Evolutionary conservation across 2,329 filamentous ascomycete species (phyloP), one percentile per base, ranked within the genome.

Genomic region (Cladophialophora exuberans): DNA sequence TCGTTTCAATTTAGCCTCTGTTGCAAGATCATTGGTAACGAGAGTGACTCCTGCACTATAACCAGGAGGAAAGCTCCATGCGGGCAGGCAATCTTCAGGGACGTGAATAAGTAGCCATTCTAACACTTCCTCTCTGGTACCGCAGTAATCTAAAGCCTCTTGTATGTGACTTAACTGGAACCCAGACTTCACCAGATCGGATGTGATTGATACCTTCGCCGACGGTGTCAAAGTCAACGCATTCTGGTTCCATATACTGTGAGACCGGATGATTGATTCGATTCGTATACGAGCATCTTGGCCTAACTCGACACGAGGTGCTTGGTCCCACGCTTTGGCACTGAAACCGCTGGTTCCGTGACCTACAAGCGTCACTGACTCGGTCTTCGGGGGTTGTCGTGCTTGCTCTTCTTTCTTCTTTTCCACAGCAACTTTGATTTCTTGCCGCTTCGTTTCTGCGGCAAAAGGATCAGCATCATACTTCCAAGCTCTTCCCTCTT

Each of bases 21-120:
- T 83, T 68, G 85, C 89, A 57, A 97, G 71, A 68, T 97, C 88
- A 5, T 86, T 88, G 46, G 88, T 88, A 1, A 86, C 93, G 61
- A 99, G 86, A 39, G 87, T 90, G 22, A 97, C 86, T 18, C 94
- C 94, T 23, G 92, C 93, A 9, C 89, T 86, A 70, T 99, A 99
- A 58, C 86, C 89, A 72, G 95, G 92, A 0, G 94, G 94, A 36
- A 99, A 76, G 64, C 90, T 90, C 91, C 93, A 97, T 5, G 83
- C 79, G 1, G 94, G 94, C n/a, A 97, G 76, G 66, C 97, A 94
- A 68, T 99, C 94, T 69, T 99, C 94, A 1, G 94, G 94, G 2
- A 99, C 91, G 72, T 99, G 93, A 47, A 97, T 92, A 44, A 99
- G 81, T 13, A 99, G 80, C 94, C 94, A 99, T 70, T 97, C 93